phyloP scores from a whole-genome alignment of 345 rosid genomes.

The Mallotus nudiflorus region DNA sequence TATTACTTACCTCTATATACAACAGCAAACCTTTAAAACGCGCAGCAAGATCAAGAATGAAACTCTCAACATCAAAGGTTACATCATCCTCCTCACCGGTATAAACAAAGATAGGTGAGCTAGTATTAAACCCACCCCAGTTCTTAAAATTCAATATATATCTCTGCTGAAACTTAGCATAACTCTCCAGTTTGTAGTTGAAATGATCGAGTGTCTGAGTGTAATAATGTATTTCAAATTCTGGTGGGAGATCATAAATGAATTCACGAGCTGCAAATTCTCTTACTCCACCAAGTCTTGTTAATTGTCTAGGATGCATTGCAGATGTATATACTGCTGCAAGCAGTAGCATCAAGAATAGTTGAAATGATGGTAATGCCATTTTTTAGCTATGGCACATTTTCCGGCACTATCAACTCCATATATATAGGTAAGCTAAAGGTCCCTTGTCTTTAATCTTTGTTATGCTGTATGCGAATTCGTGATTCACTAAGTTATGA shows the following conservation, averaged over 20 bases:
- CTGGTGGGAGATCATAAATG: background rate
- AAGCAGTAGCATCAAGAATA: constrained; percentile 3
- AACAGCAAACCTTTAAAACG: too few relatives aligned
- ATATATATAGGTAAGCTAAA: background rate
- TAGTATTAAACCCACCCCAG: constrained; percentile 23
- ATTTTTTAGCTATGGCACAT: background rate
- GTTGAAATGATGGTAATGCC: constrained; percentile 1
- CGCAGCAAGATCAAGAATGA: too few relatives aligned
- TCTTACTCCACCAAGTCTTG: background rate
- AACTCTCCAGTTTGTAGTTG: constrained; percentile 28
- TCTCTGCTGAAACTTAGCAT: constrained; percentile 26
- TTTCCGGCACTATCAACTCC: background rate
- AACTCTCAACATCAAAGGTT: background rate
- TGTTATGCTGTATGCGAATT: background rate
- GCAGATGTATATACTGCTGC: constrained; percentile 4
- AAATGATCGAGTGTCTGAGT: constrained; percentile 32
- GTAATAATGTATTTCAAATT: constrained; percentile 20
- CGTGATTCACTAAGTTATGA: background rate
- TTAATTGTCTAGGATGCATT: constrained; percentile 9
- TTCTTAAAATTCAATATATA: constrained; percentile 22
- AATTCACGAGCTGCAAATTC: background rate
- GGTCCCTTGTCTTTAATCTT: background rate
- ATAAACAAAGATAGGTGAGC: constrained; percentile 18
- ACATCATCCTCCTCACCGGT: constrained; percentile 14
- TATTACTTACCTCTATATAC: too few relatives aligned